These are phyloP conservation scores for Acanthamoeba sp. DNA, from an alignment of 208 protist species.

Conservation along the genomic window DNA sequence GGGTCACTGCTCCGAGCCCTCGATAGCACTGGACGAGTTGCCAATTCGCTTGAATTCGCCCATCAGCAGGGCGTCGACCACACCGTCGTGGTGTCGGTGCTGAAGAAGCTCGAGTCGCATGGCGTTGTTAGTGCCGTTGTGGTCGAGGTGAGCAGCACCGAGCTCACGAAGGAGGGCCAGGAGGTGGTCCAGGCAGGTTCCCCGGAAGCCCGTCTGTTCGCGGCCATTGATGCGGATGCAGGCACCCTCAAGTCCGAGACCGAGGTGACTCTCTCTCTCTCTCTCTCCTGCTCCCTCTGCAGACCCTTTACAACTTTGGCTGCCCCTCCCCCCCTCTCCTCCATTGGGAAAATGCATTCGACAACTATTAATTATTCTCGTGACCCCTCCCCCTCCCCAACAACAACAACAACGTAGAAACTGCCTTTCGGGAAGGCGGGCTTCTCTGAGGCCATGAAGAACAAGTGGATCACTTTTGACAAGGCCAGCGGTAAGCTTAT, in stretches of 20 bases:
- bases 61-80: constrained; percentile 86
- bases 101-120: constrained; percentile 93
- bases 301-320: too few relatives aligned
- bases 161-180: constrained; percentile 91
- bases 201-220: constrained; percentile 93
- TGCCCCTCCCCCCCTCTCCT: too few relatives aligned
- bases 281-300: too few relatives aligned
- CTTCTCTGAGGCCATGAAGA: constrained; percentile 94
- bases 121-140: constrained; percentile 87
- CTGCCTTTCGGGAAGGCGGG: constrained; percentile 86
- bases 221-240: constrained; percentile 75
- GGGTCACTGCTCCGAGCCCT: background rate
- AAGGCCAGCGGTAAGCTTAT: constrained; percentile 89
- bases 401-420: constrained; percentile 82
- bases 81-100: constrained; percentile 93
- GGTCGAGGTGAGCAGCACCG: constrained; percentile 87
- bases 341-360: too few relatives aligned
- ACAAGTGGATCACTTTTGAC: constrained; percentile 93
- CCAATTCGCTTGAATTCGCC: constrained; percentile 76
- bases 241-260: constrained; percentile 76
- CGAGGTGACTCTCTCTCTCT: too few relatives aligned
- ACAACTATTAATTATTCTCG: constrained; percentile 13
- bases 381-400: background rate
- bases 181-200: constrained; percentile 92
- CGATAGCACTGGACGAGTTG: background rate